These are phyloP conservation scores for Helianthus tuberosus DNA, from an alignment of 129 eudicot genomes.

Conservation along the genomic window DNA sequence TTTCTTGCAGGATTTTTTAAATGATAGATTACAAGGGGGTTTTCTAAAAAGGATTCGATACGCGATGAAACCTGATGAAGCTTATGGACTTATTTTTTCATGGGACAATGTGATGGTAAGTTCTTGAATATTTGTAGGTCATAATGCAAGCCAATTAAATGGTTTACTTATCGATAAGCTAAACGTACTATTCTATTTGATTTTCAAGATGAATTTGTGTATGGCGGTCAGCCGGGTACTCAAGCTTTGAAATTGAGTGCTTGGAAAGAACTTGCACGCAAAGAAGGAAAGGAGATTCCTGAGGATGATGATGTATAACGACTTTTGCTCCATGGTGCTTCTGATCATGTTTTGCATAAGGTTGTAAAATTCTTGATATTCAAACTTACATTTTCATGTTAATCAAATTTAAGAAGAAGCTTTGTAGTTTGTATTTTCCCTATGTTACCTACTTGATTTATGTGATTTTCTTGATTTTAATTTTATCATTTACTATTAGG, in stretches of 20 bases:
- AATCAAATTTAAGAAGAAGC: neutral
- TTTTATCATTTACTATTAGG: too few species aligned
- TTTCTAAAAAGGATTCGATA: conserved; percentile 79
- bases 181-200: neutral
- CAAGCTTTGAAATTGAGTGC: conserved; percentile 67
- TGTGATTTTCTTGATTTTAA: too few species aligned
- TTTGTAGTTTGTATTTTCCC: neutral
- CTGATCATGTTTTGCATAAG: conserved; percentile 76
- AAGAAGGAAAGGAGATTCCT: conserved; percentile 83
- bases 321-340: conserved; percentile 62
- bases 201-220: neutral
- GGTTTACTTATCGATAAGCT: neutral
- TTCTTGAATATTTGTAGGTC: neutral
- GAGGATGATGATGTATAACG: conserved; percentile 51
- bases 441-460: too few species aligned
- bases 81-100: conserved; percentile 92
- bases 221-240: conserved; percentile 65
- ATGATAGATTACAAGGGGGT: conserved; percentile 83
- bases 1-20: too few species aligned
- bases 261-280: conserved; percentile 81
- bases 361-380: conserved; percentile 31
- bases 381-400: neutral
- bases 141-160: neutral
- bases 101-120: conserved; percentile 95
- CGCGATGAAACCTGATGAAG: conserved; percentile 99